Percentiles rank a stretch among this genome's conserved stretches.
phyloP scores from a whole-genome alignment of 2,329 filamentous ascomycete genomes.

The Alternaria infectoria region DNA sequence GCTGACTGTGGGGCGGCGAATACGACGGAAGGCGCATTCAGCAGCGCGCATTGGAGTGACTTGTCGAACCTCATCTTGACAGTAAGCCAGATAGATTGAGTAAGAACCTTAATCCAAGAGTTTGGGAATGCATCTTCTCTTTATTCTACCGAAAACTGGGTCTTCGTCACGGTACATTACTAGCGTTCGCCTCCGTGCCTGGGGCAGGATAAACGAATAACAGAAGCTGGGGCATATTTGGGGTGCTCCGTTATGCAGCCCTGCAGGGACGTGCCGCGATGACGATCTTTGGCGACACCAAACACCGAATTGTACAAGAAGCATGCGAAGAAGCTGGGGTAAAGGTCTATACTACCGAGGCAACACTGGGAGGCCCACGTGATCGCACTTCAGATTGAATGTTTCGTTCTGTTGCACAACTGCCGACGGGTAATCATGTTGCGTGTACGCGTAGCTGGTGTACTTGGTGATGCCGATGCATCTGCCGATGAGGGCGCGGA shows the following conservation, averaged over 20 bases:
- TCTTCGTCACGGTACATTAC: not conserved
- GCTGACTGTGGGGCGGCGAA: constrained; percentile 8
- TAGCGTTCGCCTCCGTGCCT: not conserved
- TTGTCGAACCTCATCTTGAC: constrained; percentile 28
- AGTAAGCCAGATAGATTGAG: not conserved
- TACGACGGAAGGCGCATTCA: constrained; percentile 11
- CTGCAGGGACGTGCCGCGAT: constrained; percentile 1
- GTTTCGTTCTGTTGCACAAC: not conserved
- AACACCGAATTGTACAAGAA: not conserved
- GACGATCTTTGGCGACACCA: not conserved
- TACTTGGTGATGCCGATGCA: not conserved
- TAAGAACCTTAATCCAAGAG: not conserved
- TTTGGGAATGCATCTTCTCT: not conserved
- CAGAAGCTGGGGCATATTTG: not conserved
- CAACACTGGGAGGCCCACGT: not conserved
- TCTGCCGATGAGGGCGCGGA: not conserved
- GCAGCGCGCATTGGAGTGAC: constrained; percentile 15
- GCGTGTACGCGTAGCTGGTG: not conserved
- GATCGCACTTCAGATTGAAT: not conserved
- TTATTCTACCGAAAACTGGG: not conserved
- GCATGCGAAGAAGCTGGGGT: constrained; percentile 1
- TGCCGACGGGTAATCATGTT: not conserved
- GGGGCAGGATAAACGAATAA: not conserved
- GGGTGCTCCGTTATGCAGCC: not conserved
- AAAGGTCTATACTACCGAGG: not conserved